These are phyloP conservation scores for Catenaria anguillulae DNA, from an alignment of 371 early-diverging fungal genomes.

Conservation along the genomic window DNA sequence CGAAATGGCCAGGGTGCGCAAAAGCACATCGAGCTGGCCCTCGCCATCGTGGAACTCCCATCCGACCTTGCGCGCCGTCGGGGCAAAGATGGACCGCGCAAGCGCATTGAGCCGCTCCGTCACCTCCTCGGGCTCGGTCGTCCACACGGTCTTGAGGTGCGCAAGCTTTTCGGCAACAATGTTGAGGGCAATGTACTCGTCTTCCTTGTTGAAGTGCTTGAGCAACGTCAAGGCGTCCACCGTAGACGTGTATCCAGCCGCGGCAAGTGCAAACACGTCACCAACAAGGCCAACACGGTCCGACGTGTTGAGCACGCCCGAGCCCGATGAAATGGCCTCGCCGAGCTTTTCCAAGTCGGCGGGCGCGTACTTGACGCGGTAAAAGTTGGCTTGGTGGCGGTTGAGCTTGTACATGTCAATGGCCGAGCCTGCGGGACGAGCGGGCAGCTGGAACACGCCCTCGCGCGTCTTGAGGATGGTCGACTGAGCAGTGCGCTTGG, in stretches of 20 bases:
- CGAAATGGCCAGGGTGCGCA: constrained; percentile 34
- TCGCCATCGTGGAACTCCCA: constrained; percentile 18
- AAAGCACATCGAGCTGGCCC: constrained; percentile 21
- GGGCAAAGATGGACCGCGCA: neutral
- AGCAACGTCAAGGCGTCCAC: constrained; percentile 43
- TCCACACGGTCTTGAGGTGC: constrained; percentile 3
- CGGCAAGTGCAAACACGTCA: constrained; percentile 28
- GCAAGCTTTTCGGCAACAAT: constrained; percentile 20
- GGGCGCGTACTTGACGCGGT: constrained; percentile 4
- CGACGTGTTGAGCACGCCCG: neutral
- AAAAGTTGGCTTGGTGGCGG: constrained; percentile 2
- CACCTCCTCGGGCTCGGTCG: neutral
- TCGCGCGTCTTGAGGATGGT: neutral
- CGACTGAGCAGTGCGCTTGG: neutral
- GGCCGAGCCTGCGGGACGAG: neutral
- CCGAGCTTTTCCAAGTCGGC: neutral
- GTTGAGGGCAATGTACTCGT: constrained; percentile 31
- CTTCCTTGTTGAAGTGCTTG: constrained; percentile 38
- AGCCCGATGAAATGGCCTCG: neutral
- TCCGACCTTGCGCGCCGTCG: neutral
- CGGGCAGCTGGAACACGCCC: neutral
- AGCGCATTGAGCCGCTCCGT: neutral
- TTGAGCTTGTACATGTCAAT: constrained; percentile 8
- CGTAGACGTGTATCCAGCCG: constrained; percentile 43
- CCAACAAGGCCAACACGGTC: neutral